Evolutionary conservation across 768 basidiomycete species (phyloP).

Genomic region (Tricholoma terreum): DNA sequence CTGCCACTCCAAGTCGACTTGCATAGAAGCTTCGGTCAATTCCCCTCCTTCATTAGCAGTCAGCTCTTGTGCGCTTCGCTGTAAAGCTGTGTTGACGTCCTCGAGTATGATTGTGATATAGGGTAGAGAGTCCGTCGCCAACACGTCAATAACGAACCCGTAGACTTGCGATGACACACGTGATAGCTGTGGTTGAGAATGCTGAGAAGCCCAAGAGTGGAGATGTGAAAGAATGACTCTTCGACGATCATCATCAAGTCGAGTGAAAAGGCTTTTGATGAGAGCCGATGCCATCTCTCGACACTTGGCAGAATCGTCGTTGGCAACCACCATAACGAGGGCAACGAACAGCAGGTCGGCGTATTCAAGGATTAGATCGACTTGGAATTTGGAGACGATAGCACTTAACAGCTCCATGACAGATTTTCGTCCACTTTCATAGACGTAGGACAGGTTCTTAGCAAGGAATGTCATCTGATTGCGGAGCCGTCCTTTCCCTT

Average conservation of each 20-base stretch:
- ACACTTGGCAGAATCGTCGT: conserved; percentile 89
- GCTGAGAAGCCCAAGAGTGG: conserved; percentile 74
- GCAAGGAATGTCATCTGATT: conserved; percentile 90
- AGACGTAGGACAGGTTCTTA: conserved; percentile 85
- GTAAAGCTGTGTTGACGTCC: conserved; percentile 51
- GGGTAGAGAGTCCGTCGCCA: conserved; percentile 44
- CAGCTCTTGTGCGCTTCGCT: conserved; percentile 40
- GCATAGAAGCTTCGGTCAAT: conserved; percentile 41
- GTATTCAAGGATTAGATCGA: conserved; percentile 69
- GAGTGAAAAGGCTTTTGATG: conserved; percentile 70
- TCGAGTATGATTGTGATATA: conserved; percentile 50
- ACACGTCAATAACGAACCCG: conserved; percentile 73
- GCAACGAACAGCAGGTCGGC: conserved; percentile 88
- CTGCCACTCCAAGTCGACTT: conserved; percentile 73
- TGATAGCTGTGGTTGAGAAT: conserved; percentile 54
- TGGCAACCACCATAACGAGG: conserved; percentile 89
- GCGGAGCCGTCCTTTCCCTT: conserved; percentile 86
- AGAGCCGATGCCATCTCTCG: conserved; percentile 85
- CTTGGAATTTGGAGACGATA: conserved; percentile 80
- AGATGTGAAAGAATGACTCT: conserved; percentile 63
- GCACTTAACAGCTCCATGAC: conserved; percentile 91
- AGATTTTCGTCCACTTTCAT: conserved; percentile 89
- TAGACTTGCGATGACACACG: conserved; percentile 81
- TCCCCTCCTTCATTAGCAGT: conserved; percentile 38
- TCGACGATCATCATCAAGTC: conserved; percentile 60